Percentiles rank a stretch among this genome's conserved stretches.
Conservation (phyloP, 2,329 filamentous ascomycete genomes). For the Ophiostoma pallidulum region DNA sequence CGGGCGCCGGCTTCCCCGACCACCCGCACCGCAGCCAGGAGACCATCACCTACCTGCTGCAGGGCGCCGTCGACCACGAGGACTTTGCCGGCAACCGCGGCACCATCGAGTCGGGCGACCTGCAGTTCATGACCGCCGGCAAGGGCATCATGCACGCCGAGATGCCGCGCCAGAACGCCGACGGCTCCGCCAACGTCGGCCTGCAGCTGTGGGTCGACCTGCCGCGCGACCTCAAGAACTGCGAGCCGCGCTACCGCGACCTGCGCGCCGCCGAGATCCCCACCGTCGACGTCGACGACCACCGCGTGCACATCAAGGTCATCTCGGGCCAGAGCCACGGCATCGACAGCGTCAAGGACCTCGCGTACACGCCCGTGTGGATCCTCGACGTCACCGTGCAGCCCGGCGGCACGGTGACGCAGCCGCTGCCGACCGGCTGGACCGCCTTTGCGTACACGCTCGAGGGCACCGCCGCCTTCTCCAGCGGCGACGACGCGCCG, state of each 20-base stretch:
- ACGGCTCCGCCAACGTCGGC: constrained; percentile 70
- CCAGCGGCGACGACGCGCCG: constrained; percentile 35
- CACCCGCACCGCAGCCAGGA: constrained; percentile 80
- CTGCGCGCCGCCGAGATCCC: constrained; percentile 73
- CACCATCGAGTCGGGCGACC: constrained; percentile 74
- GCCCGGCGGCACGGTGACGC: constrained; percentile 68
- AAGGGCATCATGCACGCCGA: constrained; percentile 89
- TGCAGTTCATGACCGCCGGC: constrained; percentile 97
- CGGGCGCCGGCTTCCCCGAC: constrained; percentile 82
- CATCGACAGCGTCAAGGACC: constrained; percentile 76
- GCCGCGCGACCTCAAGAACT: constrained; percentile 69
- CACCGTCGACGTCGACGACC: constrained; percentile 57
- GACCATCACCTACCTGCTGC: constrained; percentile 79
- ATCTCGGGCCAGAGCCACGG: constrained; percentile 81
- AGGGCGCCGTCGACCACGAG: constrained; percentile 80
- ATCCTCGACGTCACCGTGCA: constrained; percentile 72
- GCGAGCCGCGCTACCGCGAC: constrained; percentile 89
- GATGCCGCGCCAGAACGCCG: constrained; percentile 74
- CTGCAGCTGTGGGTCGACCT: constrained; percentile 96
- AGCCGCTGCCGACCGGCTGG: constrained; percentile 70
- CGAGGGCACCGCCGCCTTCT: constrained; percentile 60
- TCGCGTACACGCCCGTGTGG: constrained; percentile 95
- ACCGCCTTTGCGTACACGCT: constrained; percentile 85
- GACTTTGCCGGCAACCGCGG: constrained; percentile 82
- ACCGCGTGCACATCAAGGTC: constrained; percentile 72